Conservation (phyloP, 2,329 filamentous ascomycete species). For the Trichoderma citrinoviride region DNA sequence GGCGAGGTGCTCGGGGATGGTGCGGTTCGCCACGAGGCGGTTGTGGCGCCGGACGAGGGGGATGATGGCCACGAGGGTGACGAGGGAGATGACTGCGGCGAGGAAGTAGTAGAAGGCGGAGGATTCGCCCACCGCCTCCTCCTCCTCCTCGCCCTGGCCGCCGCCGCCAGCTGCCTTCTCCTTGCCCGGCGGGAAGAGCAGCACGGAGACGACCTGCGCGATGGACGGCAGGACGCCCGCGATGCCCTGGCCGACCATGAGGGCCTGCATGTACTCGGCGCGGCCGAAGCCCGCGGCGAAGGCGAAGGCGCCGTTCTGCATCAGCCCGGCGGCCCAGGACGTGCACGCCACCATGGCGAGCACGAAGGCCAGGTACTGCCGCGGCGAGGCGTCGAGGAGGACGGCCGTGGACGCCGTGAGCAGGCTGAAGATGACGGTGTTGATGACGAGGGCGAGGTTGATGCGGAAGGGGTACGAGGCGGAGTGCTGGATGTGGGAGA, state of each 20-base stretch:
- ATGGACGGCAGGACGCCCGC: constrained; percentile 87
- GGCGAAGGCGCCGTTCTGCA: constrained; percentile 92
- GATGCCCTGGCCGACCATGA: constrained; percentile 92
- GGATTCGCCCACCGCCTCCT: constrained; percentile 37
- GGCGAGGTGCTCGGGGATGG: constrained; percentile 49
- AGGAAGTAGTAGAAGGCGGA: constrained; percentile 90
- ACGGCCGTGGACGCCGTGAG: constrained; percentile 75
- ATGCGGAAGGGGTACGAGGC: constrained; percentile 91
- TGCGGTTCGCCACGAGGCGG: constrained; percentile 49
- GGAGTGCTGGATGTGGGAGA: constrained; percentile 75
- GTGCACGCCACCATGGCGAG: constrained; percentile 78
- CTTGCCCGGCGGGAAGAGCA: constrained; percentile 49
- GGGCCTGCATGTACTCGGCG: constrained; percentile 88
- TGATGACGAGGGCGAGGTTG: constrained; percentile 70
- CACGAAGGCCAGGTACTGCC: constrained; percentile 74
- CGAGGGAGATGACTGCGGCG: constrained; percentile 73
- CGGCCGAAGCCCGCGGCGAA: constrained; percentile 83
- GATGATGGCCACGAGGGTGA: constrained; percentile 70
- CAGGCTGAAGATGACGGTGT: constrained; percentile 71
- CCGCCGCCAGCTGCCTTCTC: constrained; percentile 24
- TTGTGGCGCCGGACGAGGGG: constrained; percentile 65
- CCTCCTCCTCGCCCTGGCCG: constrained; percentile 27
- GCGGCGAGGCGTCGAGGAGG: constrained; percentile 60
- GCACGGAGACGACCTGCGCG: constrained; percentile 80
- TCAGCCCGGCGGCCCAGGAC: constrained; percentile 76